phyloP scores from a whole-genome alignment of 805 yeast species.

The Cyberlindnera mississippiensis region DNA sequence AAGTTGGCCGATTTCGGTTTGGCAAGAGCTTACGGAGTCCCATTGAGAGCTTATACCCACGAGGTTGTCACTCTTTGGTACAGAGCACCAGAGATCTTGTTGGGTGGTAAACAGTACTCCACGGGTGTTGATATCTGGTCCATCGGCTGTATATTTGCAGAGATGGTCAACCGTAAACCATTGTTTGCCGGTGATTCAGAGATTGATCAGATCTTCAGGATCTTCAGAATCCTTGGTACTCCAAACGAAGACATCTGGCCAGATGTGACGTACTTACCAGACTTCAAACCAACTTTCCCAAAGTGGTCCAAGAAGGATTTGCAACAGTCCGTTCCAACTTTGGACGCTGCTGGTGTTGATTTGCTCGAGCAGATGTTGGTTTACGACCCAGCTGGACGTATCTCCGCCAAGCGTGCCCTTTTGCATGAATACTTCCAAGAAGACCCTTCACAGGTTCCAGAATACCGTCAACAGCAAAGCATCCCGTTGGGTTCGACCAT shows the following conservation, averaged over 20 bases:
- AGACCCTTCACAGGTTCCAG: slow-evolving; percentile 31
- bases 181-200: slow-evolving; percentile 97
- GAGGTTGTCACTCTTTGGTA: slow-evolving; percentile 99
- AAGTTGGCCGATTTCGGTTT: slow-evolving; percentile 91
- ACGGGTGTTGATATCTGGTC: slow-evolving; percentile 99
- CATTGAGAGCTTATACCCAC: slow-evolving; percentile 93
- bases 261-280: slow-evolving; percentile 85
- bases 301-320: slow-evolving; percentile 78
- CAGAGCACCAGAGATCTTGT: slow-evolving; percentile 90
- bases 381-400: slow-evolving; percentile 90
- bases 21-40: slow-evolving; percentile 97
- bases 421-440: slow-evolving; percentile 82
- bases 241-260: slow-evolving; percentile 96
- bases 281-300: slow-evolving; percentile 90
- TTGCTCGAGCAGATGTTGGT: slow-evolving; percentile 73
- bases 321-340: slow-evolving; percentile 66
- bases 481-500: slow-evolving; percentile 30
- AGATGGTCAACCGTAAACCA: slow-evolving; percentile 94
- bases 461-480: slow-evolving; percentile 26
- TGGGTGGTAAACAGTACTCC: slow-evolving; percentile 95
- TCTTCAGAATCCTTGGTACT: slow-evolving; percentile 88
- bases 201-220: slow-evolving; percentile 93
- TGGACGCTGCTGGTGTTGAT: slow-evolving; percentile 83
- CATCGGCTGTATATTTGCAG: slow-evolving; percentile 95
- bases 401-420: slow-evolving; percentile 91